Evolutionary conservation across 2,329 filamentous ascomycete species (phyloP).

Genomic region (Talaromyces pinophilus): DNA sequence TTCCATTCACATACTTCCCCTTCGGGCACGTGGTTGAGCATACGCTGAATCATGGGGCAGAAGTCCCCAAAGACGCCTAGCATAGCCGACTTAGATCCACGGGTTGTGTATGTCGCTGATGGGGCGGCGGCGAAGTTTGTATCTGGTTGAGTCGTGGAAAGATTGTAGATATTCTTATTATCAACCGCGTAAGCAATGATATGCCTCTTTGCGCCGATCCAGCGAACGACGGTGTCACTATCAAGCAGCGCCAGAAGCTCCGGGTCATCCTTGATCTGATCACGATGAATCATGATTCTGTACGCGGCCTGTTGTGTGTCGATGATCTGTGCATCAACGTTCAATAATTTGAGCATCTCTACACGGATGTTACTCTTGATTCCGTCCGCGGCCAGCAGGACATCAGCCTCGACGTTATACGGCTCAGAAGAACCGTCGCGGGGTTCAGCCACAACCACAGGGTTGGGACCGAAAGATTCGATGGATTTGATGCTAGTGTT

Average conservation of each 20-base stretch:
- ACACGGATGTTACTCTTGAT: constrained; percentile 54
- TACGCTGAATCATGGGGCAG: constrained; percentile 60
- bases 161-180: constrained; percentile 65
- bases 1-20: constrained; percentile 70
- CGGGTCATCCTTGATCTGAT: constrained; percentile 49
- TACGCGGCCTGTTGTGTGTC: constrained; percentile 58
- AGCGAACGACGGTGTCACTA: constrained; percentile 59
- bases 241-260: constrained; percentile 60
- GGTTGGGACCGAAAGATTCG: constrained; percentile 60
- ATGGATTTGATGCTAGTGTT: constrained; percentile 58
- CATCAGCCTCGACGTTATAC: constrained; percentile 53
- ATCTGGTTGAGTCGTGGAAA: constrained; percentile 64
- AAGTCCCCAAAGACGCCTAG: constrained; percentile 61
- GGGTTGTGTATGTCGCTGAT: constrained; percentile 64
- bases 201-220: constrained; percentile 67
- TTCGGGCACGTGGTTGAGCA: constrained; percentile 63
- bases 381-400: constrained; percentile 57
- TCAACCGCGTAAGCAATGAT: constrained; percentile 68
- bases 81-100: constrained; percentile 62
- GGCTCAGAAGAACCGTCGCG: constrained; percentile 52
- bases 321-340: constrained; percentile 43
- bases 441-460: constrained; percentile 61
- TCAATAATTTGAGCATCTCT: constrained; percentile 44
- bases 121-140: constrained; percentile 60
- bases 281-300: constrained; percentile 54